phyloP scores from a whole-genome alignment of 345 rosid genomes.

The Citrus hindsii region DNA sequence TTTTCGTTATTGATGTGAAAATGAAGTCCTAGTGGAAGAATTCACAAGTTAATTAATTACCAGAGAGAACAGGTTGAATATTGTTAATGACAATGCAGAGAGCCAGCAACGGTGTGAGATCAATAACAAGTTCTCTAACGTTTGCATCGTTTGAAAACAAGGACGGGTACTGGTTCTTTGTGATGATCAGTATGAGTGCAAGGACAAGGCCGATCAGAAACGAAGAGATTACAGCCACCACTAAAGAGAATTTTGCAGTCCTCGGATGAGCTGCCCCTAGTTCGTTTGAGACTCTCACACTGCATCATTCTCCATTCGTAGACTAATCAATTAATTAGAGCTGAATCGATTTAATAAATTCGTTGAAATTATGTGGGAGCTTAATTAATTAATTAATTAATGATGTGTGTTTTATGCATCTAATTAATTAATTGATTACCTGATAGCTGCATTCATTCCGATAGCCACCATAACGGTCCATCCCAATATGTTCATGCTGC shows the following conservation, averaged over 20 bases:
- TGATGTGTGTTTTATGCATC: neutral
- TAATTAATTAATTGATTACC: conserved; percentile 1
- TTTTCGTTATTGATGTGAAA: too few species aligned
- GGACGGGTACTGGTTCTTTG: conserved; percentile 48
- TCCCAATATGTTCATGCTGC: conserved; percentile 72
- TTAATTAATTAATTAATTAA: neutral
- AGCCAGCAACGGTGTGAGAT: conserved; percentile 73
- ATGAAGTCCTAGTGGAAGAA: too few species aligned
- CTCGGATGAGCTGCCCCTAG: conserved; percentile 75
- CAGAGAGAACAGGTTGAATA: conserved; percentile 90
- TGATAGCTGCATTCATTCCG: conserved; percentile 76
- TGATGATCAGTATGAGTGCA: conserved; percentile 40
- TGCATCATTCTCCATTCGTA: conserved; percentile 11
- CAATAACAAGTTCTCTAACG: conserved; percentile 49
- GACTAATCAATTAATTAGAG: neutral
- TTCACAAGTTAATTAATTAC: conserved; percentile 21
- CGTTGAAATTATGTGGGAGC: neutral
- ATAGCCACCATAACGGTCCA: conserved; percentile 79
- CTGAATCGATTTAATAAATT: neutral
- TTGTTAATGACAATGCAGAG: conserved; percentile 62
- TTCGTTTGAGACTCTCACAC: conserved; percentile 82
- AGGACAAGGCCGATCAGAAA: conserved; percentile 43
- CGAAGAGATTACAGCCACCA: conserved; percentile 56
- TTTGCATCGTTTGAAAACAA: conserved; percentile 50
- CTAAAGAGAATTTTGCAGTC: conserved; percentile 48